Percentiles rank a stretch among this genome's conserved stretches.
Conservation (phyloP, 805 yeast genomes). For the Candida incommunis region DNA sequence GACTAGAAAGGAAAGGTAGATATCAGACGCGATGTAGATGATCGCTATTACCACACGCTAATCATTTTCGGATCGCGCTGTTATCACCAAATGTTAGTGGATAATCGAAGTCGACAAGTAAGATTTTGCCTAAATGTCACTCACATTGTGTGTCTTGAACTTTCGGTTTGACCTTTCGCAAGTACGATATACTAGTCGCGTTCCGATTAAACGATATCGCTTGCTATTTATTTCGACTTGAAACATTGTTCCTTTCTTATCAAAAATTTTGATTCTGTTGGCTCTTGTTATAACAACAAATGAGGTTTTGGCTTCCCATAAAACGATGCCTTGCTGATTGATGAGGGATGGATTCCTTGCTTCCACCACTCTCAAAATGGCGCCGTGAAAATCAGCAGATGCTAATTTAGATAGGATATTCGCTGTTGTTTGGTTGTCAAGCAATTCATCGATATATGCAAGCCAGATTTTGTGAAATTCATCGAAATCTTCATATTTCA, state of each 20-base stretch:
- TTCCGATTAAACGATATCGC: slow-evolving; percentile 59
- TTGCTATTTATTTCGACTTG: slow-evolving; percentile 28
- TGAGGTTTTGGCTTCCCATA: slow-evolving; percentile 70
- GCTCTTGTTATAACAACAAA: slow-evolving; percentile 47
- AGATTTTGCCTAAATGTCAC: slow-evolving; percentile 31
- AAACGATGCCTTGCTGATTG: slow-evolving; percentile 59
- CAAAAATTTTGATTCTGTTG: slow-evolving; percentile 31
- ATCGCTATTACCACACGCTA: too few relatives aligned
- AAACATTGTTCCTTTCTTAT: slow-evolving; percentile 56
- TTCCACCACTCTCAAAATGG: slow-evolving; percentile 43
- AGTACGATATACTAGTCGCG: slow-evolving; percentile 59
- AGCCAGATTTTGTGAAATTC: slow-evolving; percentile 46
- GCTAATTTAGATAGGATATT: slow-evolving; percentile 31
- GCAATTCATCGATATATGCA: slow-evolving; percentile 44
- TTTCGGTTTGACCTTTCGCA: slow-evolving; percentile 74
- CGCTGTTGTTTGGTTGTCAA: slow-evolving; percentile 17
- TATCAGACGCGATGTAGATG: too few relatives aligned
- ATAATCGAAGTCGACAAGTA: too few relatives aligned
- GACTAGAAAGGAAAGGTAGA: too few relatives aligned
- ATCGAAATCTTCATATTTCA: neutral
- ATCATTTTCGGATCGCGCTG: too few relatives aligned
- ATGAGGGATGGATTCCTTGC: slow-evolving; percentile 42
- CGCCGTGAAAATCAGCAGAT: slow-evolving; percentile 72
- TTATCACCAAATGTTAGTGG: too few relatives aligned
- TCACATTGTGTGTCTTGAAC: slow-evolving; percentile 68